Conservation (phyloP, 805 yeast genomes). For the Nakazawaea ernobii region DNA sequence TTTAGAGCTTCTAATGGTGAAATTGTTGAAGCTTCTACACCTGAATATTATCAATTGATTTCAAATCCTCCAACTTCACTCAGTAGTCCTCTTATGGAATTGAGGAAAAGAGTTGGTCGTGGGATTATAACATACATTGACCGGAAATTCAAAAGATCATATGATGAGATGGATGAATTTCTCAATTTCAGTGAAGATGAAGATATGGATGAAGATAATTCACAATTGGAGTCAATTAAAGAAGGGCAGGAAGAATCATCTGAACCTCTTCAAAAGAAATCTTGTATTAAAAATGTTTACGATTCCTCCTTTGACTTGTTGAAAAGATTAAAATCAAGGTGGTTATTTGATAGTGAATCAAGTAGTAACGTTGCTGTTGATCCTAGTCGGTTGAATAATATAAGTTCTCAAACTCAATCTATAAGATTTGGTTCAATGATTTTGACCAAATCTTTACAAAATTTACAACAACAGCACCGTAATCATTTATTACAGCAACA, state of each 20-base stretch:
- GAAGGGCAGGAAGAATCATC: not conserved
- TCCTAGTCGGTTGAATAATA: slow-evolving; percentile 78
- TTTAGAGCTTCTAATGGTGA: slow-evolving; percentile 49
- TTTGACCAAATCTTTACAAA: slow-evolving; percentile 68
- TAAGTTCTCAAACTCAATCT: slow-evolving; percentile 80
- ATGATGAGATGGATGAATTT: slow-evolving; percentile 32
- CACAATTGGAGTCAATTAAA: not conserved
- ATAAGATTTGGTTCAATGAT: slow-evolving; percentile 91
- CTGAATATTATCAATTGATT: slow-evolving; percentile 39
- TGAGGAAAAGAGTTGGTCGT: slow-evolving; percentile 75
- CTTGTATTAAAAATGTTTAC: slow-evolving; percentile 24
- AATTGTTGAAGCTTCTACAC: slow-evolving; percentile 38
- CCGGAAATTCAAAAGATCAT: slow-evolving; percentile 40
- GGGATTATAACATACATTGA: slow-evolving; percentile 68
- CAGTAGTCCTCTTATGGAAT: slow-evolving; percentile 49
- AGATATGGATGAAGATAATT: slow-evolving; percentile 8
- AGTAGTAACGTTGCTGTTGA: slow-evolving; percentile 38
- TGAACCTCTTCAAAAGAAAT: slow-evolving; percentile 9
- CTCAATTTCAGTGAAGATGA: slow-evolving; percentile 32
- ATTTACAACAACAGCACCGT: slow-evolving; percentile 29
- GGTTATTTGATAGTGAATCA: slow-evolving; percentile 41
- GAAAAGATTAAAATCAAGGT: slow-evolving; percentile 40
- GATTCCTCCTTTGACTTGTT: slow-evolving; percentile 27
- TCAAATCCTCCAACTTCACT: slow-evolving; percentile 21
- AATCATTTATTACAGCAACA: slow-evolving; percentile 21